Evolutionary conservation across 805 yeast species (phyloP).

Genomic region (Torulaspora delbrueckii): DNA sequence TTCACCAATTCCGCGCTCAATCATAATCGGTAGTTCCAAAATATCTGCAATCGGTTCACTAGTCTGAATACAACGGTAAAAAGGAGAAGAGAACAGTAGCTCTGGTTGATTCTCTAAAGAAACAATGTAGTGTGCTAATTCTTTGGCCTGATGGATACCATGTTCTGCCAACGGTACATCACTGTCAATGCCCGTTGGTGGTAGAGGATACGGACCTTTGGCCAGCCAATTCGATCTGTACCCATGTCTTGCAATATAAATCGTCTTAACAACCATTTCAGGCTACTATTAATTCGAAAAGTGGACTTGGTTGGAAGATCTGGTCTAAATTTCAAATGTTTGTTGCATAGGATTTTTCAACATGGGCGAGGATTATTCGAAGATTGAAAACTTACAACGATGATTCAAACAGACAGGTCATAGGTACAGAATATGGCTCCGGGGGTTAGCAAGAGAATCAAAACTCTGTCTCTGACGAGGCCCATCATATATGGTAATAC

Average conservation of each 20-base stretch:
- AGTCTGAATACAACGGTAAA: slow-evolving; percentile 85
- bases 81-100: slow-evolving; percentile 73
- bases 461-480: slow-evolving; percentile 63
- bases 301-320: neutral
- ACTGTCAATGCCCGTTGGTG: slow-evolving; percentile 85
- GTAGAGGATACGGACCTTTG: slow-evolving; percentile 62
- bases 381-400: neutral
- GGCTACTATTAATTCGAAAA: neutral
- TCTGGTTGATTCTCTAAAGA: slow-evolving; percentile 57
- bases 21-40: slow-evolving; percentile 52
- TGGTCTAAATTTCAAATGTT: neutral
- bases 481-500: slow-evolving; percentile 81
- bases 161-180: slow-evolving; percentile 86
- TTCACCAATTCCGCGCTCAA: slow-evolving; percentile 87
- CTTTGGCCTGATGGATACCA: slow-evolving; percentile 83
- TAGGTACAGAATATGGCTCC: slow-evolving; percentile 19
- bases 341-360: neutral
- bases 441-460: slow-evolving; percentile 30
- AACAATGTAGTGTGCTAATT: slow-evolving; percentile 59
- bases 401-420: neutral
- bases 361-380: neutral
- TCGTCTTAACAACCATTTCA: slow-evolving; percentile 49
- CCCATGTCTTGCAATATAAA: slow-evolving; percentile 82
- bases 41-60: slow-evolving; percentile 60
- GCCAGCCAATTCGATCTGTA: slow-evolving; percentile 81